Evolutionary conservation across 345 rosid genomes (phyloP).

Genomic region (Gossypium australe): DNA sequence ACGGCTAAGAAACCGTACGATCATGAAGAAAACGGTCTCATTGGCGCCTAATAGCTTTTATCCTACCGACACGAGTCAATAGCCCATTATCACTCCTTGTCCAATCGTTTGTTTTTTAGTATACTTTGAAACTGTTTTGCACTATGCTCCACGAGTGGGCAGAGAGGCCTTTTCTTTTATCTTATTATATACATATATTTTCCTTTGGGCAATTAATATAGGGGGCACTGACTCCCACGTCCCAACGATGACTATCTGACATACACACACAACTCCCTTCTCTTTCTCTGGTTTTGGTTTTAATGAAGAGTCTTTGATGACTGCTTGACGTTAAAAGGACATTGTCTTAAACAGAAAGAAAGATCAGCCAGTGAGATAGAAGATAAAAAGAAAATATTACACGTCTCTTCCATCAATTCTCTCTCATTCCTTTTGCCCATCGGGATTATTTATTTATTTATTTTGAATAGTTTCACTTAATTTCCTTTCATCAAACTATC

Average conservation of each 20-base stretch:
- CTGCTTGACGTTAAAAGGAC: not conserved
- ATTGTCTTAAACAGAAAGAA: not conserved
- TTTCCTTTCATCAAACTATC: not conserved
- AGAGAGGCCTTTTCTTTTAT: not conserved
- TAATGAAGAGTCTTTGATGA: constrained; percentile 6
- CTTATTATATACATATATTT: not conserved
- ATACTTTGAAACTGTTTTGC: not conserved
- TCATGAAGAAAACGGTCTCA: not conserved
- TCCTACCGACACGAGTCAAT: not conserved
- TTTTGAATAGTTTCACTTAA: too few relatives aligned
- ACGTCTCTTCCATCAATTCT: not conserved
- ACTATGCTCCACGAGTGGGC: constrained; percentile 6
- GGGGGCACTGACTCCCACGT: constrained; percentile 3
- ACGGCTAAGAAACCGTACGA: constrained; percentile 14
- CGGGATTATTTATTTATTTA: not conserved
- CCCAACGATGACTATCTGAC: not conserved
- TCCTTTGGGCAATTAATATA: too few relatives aligned
- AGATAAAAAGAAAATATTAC: not conserved
- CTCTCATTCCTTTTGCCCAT: constrained; percentile 1
- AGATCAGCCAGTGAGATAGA: not conserved
- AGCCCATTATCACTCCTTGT: not conserved
- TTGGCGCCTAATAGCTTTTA: not conserved
- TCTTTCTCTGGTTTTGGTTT: not conserved
- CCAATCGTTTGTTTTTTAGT: not conserved
- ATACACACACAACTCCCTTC: not conserved